Conservation (phyloP, 2,329 filamentous ascomycete species). For the Colletotrichum plurivorum region DNA sequence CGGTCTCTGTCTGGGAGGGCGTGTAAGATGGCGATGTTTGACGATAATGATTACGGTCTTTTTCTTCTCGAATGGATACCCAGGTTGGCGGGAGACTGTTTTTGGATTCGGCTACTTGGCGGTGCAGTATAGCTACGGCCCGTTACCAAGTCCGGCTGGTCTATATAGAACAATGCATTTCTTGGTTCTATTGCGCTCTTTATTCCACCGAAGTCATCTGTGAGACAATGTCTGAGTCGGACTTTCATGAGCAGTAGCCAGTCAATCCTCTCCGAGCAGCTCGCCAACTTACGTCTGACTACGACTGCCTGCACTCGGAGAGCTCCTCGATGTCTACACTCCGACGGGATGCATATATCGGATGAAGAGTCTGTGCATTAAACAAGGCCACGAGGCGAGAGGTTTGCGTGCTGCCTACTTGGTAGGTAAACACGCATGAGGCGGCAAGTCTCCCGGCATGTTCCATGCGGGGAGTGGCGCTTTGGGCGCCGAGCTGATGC, state of each 20-base stretch:
- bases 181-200: slow-evolving; percentile 2
- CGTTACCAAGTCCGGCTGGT: slow-evolving; percentile 3
- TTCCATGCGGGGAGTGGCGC: slow-evolving; percentile 3
- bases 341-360: not conserved
- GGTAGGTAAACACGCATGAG: not conserved
- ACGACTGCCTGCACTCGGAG: not conserved
- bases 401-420: not conserved
- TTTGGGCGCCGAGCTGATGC: slow-evolving; percentile 15
- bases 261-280: not conserved
- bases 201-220: not conserved
- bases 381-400: not conserved
- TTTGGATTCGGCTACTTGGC: not conserved
- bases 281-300: not conserved
- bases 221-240: slow-evolving; percentile 7
- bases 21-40: slow-evolving; percentile 22
- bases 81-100: slow-evolving; percentile 9
- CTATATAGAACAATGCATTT: slow-evolving; percentile 6
- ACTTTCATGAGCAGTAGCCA: not conserved
- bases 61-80: slow-evolving; percentile 30
- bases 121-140: not conserved
- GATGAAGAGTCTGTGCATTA: slow-evolving; percentile 9
- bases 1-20: not conserved
- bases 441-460: slow-evolving; percentile 3
- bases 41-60: slow-evolving; percentile 32
- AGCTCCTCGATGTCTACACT: not conserved